Evolutionary conservation across 2,329 filamentous ascomycete species (phyloP).

Genomic region (Mollisiaceae sp.): DNA sequence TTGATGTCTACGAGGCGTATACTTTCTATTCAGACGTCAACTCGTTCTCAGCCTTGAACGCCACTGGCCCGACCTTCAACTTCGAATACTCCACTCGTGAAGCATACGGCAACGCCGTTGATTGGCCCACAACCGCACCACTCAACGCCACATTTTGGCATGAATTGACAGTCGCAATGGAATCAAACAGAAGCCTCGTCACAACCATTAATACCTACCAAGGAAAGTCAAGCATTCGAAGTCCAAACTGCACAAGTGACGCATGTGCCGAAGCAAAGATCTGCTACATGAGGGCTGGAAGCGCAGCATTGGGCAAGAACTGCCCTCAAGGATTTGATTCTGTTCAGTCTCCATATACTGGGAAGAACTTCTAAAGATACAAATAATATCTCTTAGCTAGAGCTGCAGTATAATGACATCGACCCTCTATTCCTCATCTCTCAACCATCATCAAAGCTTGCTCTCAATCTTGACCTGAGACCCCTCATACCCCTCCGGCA

Average conservation of each 20-base stretch:
- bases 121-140: constrained; percentile 54
- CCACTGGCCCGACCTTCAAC: constrained; percentile 52
- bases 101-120: constrained; percentile 49
- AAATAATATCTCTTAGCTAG: background rate
- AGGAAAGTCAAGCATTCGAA: constrained; percentile 56
- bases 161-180: constrained; percentile 61
- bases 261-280: constrained; percentile 59
- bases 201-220: constrained; percentile 55
- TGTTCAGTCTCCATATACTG: constrained; percentile 46
- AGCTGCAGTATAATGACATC: too few relatives aligned
- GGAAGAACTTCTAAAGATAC: constrained; percentile 40
- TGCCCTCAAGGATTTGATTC: constrained; percentile 57
- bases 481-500: constrained; percentile 15
- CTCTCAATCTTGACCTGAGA: constrained; percentile 17
- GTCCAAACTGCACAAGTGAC: constrained; percentile 56
- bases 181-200: constrained; percentile 54
- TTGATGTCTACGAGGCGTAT: constrained; percentile 58
- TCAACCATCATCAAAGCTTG: background rate
- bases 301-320: constrained; percentile 53
- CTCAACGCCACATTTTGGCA: constrained; percentile 66
- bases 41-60: constrained; percentile 46
- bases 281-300: constrained; percentile 64
- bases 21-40: constrained; percentile 59
- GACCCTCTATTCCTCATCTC: too few relatives aligned
- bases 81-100: constrained; percentile 59